These are phyloP conservation scores for Haematococcus lacustris DNA, from an alignment of 139 green algal genomes.

Conservation along the genomic window DNA sequence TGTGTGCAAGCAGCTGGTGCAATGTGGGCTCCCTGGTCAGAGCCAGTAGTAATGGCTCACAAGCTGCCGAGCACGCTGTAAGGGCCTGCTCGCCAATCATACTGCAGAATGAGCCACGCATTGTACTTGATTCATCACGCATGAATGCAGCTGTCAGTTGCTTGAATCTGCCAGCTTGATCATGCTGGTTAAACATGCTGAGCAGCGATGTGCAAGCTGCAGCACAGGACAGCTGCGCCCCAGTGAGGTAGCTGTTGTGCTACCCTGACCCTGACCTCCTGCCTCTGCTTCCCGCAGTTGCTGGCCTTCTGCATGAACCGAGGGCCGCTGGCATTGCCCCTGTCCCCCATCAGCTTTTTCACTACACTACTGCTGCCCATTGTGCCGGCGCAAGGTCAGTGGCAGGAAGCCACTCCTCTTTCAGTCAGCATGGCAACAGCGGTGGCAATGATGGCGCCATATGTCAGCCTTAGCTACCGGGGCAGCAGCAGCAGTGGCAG, in stretches of 20 bases:
- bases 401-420: not conserved
- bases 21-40: no score
- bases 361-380: slow-evolving; percentile 13
- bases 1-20: no score
- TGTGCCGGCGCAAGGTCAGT: slow-evolving; percentile 7
- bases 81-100: no score
- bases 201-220: not conserved
- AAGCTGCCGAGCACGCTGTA: no score
- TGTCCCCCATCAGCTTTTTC: slow-evolving; percentile 8
- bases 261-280: not conserved
- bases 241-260: no score
- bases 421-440: not conserved
- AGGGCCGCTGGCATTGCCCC: slow-evolving; percentile 9
- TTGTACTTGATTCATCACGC: no score
- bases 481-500: not conserved
- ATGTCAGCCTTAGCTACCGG: not conserved
- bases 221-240: no score
- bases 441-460: not conserved
- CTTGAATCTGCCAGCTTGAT: not conserved
- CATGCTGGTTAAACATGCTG: not conserved
- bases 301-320: slow-evolving; percentile 13
- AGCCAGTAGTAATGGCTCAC: no score
- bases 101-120: not conserved
- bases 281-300: slow-evolving; percentile 8
- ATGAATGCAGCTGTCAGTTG: not conserved